These are phyloP conservation scores for Ogataea parapolymorpha DNA, from an alignment of 805 yeast species.

Conservation along the genomic window DNA sequence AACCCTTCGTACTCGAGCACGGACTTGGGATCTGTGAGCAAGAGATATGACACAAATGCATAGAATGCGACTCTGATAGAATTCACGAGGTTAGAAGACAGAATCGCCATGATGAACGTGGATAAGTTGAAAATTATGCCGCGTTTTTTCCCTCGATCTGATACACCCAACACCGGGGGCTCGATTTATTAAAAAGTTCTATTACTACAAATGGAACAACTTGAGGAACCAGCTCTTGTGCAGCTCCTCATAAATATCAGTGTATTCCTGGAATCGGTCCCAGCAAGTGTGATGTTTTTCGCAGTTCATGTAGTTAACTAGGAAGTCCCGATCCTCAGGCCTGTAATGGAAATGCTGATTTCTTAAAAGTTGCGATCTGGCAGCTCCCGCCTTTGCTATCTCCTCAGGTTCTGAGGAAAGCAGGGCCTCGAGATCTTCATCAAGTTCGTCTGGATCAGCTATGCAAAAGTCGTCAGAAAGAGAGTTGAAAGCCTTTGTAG, in stretches of 20 bases:
- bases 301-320: constrained; percentile 40
- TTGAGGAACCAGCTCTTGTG: constrained; percentile 33
- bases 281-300: constrained; percentile 37
- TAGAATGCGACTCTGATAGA: constrained; percentile 22
- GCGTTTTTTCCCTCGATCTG: constrained; percentile 3
- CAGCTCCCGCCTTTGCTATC: constrained; percentile 4
- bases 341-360: constrained; percentile 34
- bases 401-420: constrained; percentile 16
- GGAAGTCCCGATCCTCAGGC: constrained; percentile 36
- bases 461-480: constrained; percentile 38
- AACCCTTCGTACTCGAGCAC: constrained; percentile 31
- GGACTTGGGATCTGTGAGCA: constrained; percentile 24
- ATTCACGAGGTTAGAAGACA: constrained; percentile 25
- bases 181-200: too few species aligned
- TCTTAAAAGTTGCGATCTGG: constrained; percentile 17
- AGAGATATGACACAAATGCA: constrained; percentile 21
- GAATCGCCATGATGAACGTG: constrained; percentile 25
- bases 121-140: neutral
- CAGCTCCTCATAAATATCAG: constrained; percentile 29
- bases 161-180: constrained; percentile 4
- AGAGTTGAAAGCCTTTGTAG: constrained; percentile 37
- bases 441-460: constrained; percentile 27
- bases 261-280: constrained; percentile 39
- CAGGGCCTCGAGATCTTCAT: constrained; percentile 22
- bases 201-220: constrained; percentile 15